Conservation (phyloP, 306 rosid species). For the Canavalia ensiformis region DNA sequence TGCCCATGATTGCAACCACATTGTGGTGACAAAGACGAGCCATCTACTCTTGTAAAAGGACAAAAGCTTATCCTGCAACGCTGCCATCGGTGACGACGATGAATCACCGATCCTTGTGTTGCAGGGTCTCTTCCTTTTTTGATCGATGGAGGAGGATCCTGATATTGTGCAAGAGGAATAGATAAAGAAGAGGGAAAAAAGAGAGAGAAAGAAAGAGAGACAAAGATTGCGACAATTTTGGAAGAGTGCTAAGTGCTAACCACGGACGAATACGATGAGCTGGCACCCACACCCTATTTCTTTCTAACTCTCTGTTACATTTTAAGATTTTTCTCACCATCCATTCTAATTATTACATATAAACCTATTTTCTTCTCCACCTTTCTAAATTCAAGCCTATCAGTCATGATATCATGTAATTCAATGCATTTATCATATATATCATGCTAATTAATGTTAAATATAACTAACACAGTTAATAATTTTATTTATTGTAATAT, state of each 20-base stretch:
- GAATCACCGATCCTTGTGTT: background rate
- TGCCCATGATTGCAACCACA: constrained; percentile 97
- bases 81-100: constrained; percentile 48
- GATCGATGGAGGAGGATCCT: background rate
- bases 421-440: too few species aligned
- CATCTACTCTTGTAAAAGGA: constrained; percentile 71
- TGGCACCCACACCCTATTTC: background rate
- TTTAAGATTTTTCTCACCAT: background rate
- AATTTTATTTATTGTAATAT: too few species aligned
- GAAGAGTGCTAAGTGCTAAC: too few species aligned
- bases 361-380: background rate
- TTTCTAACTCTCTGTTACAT: background rate
- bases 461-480: too few species aligned
- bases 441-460: too few species aligned
- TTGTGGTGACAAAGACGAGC: constrained; percentile 94
- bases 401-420: too few species aligned
- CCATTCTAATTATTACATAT: background rate
- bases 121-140: background rate
- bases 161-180: constrained; percentile 4
- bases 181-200: background rate
- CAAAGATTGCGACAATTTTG: background rate
- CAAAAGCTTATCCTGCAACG: constrained; percentile 54
- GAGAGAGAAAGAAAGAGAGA: background rate
- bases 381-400: too few species aligned
- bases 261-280: background rate